Evolutionary conservation across 129 eudicot genomes (phyloP).

Genomic region (Centaurea solstitialis): DNA sequence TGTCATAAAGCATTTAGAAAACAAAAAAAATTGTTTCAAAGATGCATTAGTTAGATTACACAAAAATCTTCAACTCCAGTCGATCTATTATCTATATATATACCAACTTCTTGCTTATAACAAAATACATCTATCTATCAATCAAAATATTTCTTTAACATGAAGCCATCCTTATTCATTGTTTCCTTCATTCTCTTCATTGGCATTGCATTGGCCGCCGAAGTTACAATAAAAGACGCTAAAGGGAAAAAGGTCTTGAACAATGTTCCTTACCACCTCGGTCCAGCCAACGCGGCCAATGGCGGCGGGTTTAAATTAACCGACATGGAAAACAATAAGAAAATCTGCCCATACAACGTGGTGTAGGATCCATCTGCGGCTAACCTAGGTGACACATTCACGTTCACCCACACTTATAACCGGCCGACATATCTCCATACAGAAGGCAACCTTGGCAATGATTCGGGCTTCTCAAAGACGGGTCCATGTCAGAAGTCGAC

Average conservation of each 20-base stretch:
- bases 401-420: background rate
- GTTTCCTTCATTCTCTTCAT: background rate
- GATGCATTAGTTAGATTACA: background rate
- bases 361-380: background rate
- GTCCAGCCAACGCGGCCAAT: background rate
- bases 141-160: background rate
- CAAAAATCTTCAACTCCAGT: background rate
- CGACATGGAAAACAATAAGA: background rate
- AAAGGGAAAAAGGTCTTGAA: background rate
- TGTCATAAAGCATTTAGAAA: background rate
- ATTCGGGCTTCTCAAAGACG: background rate
- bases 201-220: background rate
- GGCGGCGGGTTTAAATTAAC: background rate
- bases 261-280: background rate
- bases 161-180: background rate
- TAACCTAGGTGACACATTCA: background rate
- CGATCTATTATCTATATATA: no score
- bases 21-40: background rate
- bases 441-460: background rate
- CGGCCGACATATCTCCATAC: background rate
- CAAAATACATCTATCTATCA: background rate
- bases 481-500: background rate
- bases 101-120: background rate
- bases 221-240: background rate
- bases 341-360: background rate